Evolutionary conservation across 257 asterid species (phyloP), one percentile per base, ranked within the genome.

Genomic region (Dorcoceras hygrometricum): DNA sequence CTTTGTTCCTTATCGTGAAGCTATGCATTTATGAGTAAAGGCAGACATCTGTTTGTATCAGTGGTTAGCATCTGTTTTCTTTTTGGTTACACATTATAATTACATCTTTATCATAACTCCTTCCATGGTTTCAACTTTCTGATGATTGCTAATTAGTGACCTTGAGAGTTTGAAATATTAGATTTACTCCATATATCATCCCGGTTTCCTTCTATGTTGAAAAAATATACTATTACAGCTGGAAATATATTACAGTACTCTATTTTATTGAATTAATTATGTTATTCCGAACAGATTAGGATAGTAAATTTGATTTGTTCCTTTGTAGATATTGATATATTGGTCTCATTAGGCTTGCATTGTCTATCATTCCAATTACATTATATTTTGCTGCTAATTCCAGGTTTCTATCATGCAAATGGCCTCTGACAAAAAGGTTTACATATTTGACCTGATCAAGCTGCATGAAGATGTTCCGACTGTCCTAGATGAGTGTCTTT

Each of bases 361-460:
- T 11, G 48, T 10, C 18, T 36, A 36, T 36, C 48, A 9, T 36
- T 36, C 24, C 18, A 59, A n/a, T 22, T 34, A 58, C 65, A 23
- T 71, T 32, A 36, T 71, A 51, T 55, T 51, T 39, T 57, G 26
- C 62, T 50, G 48, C 73, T 50, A 63, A 54, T 72, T 74, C 75
- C 87, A 94, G 99, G 99, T 94, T 53, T 94, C 97, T 51, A 94
- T 94, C 75, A 85, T 94, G 88, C 99, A 94, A 87, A 88, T 94
- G 74, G 95, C 99, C 58, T 82, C 96, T 24, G 93, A 84, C 70
- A 79, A 81, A 79, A 87, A 76, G 84, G 99, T 83, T 69, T 94
- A 82, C 65, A 87, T 90, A 76, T 72, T 90, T 24, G 99, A 94
- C 81, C 94, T 94, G 61, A 88, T 94, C 84, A 90, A 84, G 80